A percentile compares a stretch with the other conserved stretches of the same genome.
Evolutionary conservation across 2,329 filamentous ascomycete genomes (phyloP).

Genomic region (Clonostachys rosea): DNA sequence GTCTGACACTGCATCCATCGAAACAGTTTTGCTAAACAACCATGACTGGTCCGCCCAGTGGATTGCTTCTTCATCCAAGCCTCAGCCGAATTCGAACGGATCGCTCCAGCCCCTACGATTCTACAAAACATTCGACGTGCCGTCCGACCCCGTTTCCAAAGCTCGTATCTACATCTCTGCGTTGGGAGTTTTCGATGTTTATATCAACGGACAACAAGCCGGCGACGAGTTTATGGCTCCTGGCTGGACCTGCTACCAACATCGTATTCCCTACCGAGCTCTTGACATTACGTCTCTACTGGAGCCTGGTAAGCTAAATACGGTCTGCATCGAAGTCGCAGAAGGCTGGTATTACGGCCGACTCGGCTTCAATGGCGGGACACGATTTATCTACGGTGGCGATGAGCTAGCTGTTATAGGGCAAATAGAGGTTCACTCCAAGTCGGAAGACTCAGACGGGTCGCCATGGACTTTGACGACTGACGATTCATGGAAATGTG

Average conservation of each 20-base stretch:
- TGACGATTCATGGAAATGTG: conserved; percentile 31
- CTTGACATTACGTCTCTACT: conserved; percentile 42
- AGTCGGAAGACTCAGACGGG: conserved; percentile 14
- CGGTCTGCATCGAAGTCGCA: conserved; percentile 33
- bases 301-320: conserved; percentile 15
- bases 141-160: background rate
- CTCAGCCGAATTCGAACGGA: background rate
- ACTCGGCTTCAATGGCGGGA: conserved; percentile 9
- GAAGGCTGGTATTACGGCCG: conserved; percentile 45
- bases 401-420: conserved; percentile 22
- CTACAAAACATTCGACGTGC: background rate
- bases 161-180: background rate
- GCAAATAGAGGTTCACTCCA: conserved; percentile 26
- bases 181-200: background rate
- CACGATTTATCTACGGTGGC: conserved; percentile 26
- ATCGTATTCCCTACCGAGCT: conserved; percentile 45
- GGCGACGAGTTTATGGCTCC: conserved; percentile 37
- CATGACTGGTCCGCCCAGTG: too few species aligned
- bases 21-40: too few species aligned
- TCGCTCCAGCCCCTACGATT: conserved; percentile 1
- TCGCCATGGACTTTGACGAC: conserved; percentile 11
- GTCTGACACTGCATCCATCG: background rate
- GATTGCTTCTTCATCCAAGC: background rate
- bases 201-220: conserved; percentile 27
- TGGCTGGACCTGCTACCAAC: conserved; percentile 45